A percentile compares a stretch with the other conserved stretches of the same genome.
phyloP scores from a whole-genome alignment of 2,329 filamentous ascomycete species.

The Ceratocystis eucalypticola region DNA sequence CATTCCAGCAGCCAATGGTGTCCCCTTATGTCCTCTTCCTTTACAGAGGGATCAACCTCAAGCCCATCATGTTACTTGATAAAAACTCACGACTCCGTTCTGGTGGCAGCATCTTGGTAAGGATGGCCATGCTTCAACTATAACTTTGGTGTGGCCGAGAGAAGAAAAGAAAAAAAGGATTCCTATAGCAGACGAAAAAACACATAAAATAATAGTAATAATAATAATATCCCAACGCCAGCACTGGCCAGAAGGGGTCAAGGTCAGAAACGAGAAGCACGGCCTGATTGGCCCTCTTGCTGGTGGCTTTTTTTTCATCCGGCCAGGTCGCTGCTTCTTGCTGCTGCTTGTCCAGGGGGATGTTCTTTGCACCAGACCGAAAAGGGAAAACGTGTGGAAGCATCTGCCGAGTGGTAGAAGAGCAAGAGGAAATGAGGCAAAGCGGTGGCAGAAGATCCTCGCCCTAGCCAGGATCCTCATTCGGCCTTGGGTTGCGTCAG shows the following conservation, averaged over 20 bases:
- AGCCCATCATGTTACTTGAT: constrained; percentile 5
- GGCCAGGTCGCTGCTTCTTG: neutral
- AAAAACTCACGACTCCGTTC: neutral
- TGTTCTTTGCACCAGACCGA: neutral
- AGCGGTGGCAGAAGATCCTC: neutral
- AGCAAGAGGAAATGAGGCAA: neutral
- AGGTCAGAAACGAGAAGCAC: neutral
- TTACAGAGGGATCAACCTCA: neutral
- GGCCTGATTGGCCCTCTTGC: neutral
- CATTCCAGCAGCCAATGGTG: neutral
- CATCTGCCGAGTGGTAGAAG: neutral
- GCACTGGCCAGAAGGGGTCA: neutral
- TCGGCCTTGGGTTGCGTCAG: neutral
- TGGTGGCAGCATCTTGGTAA: neutral
- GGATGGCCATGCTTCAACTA: constrained; percentile 2
- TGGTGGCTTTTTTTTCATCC: neutral
- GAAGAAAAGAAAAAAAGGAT: neutral
- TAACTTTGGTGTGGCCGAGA: neutral
- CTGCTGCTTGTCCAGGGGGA: neutral
- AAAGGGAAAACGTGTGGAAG: constrained; percentile 1
- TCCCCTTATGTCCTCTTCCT: neutral
- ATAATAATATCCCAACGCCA: neutral
- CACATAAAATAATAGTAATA: neutral
- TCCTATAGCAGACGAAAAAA: neutral
- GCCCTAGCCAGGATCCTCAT: neutral